Conservation (phyloP, 495 filamentous ascomycete species). For the Margaritispora aquatica region DNA sequence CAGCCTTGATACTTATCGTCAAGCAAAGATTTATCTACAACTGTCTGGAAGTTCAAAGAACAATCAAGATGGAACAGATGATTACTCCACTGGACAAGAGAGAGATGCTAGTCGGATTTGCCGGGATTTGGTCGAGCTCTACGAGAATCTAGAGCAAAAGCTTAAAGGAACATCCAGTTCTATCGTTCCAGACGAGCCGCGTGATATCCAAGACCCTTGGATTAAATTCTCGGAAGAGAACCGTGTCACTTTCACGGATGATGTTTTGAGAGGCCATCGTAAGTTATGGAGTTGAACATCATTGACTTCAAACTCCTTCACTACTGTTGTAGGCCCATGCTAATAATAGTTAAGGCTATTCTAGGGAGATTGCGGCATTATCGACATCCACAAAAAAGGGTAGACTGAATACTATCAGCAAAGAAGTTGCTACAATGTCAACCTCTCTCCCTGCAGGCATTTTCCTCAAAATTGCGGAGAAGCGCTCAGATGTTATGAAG, state of each 20-base stretch:
- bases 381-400: neutral
- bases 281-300: neutral
- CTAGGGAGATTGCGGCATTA: neutral
- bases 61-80: neutral
- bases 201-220: conserved; percentile 4
- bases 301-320: neutral
- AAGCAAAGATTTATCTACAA: conserved; percentile 10
- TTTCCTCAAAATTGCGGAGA: conserved; percentile 47
- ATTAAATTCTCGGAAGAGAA: conserved; percentile 8
- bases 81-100: neutral
- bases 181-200: neutral
- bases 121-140: conserved; percentile 11
- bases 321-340: neutral
- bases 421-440: conserved; percentile 43
- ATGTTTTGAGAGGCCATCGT: conserved; percentile 14
- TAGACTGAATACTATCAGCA: conserved; percentile 46
- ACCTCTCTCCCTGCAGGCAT: conserved; percentile 51
- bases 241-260: conserved; percentile 17
- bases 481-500: conserved; percentile 51
- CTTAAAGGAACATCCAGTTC: neutral
- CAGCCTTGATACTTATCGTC: conserved; percentile 6
- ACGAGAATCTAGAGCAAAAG: conserved; percentile 1
- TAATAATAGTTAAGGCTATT: neutral
- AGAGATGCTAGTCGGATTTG: conserved; percentile 4
- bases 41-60: conserved; percentile 2